These are phyloP conservation scores for Huntiella omanensis DNA, from an alignment of 2,329 filamentous ascomycete species.

Conservation along the genomic window DNA sequence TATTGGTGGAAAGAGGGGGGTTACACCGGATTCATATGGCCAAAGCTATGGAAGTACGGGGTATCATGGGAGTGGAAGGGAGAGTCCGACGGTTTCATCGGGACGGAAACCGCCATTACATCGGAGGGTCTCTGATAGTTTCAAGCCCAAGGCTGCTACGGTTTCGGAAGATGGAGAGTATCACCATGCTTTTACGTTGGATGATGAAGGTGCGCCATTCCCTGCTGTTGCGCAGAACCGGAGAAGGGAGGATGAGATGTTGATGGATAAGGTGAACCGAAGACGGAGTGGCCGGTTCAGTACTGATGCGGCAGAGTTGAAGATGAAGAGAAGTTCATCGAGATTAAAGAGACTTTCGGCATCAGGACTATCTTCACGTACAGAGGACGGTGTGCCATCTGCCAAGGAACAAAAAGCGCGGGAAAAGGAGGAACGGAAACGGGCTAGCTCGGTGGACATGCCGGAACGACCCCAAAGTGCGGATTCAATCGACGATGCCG, in stretches of 20 bases:
- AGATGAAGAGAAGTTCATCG: slow-evolving; percentile 36
- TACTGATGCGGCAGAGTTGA: slow-evolving; percentile 28
- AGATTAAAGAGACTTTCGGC: slow-evolving; percentile 37
- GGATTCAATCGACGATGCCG: slow-evolving; percentile 76
- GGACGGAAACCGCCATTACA: background rate
- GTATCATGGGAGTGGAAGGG: background rate
- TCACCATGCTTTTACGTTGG: slow-evolving; percentile 18
- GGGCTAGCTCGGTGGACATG: slow-evolving; percentile 8
- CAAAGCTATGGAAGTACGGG: background rate
- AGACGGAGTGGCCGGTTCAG: slow-evolving; percentile 30
- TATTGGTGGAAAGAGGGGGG: background rate
- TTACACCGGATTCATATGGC: slow-evolving; percentile 1
- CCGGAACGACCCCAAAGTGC: slow-evolving; percentile 55
- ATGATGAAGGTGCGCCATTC: slow-evolving; percentile 50
- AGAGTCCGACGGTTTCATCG: background rate
- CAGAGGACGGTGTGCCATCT: background rate
- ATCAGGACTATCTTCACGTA: slow-evolving; percentile 13
- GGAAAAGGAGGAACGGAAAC: slow-evolving; percentile 19
- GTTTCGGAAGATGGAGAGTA: background rate
- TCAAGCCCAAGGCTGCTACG: background rate
- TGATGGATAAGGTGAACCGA: slow-evolving; percentile 21
- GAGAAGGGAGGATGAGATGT: slow-evolving; percentile 27
- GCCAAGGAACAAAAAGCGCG: background rate
- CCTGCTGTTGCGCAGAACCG: slow-evolving; percentile 47
- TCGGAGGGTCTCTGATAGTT: slow-evolving; percentile 7